These are phyloP conservation scores for Coprinopsis cinerea DNA, from an alignment of 768 basidiomycete genomes.

Conservation along the genomic window DNA sequence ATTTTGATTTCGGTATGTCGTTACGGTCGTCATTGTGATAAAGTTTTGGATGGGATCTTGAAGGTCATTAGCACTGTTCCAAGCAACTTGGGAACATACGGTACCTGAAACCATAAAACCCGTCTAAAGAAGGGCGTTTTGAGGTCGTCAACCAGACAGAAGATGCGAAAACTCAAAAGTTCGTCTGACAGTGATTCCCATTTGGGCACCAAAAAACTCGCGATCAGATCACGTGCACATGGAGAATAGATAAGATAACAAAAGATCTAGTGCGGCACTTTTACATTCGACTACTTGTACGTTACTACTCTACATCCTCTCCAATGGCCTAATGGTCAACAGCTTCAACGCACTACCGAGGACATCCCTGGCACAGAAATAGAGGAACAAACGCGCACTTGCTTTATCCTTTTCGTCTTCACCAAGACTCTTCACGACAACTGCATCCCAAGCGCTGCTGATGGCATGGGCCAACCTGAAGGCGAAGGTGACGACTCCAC, in stretches of 20 bases:
- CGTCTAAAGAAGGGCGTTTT: too few species aligned
- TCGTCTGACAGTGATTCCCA: not conserved
- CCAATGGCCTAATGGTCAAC: constrained; percentile 83
- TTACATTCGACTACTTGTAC: too few species aligned
- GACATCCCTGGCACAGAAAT: constrained; percentile 86
- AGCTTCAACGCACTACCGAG: constrained; percentile 80
- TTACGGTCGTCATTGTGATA: not conserved
- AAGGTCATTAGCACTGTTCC: not conserved
- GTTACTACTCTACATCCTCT: constrained; percentile 98
- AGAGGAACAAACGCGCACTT: constrained; percentile 82
- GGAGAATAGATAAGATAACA: not conserved
- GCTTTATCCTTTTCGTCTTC: constrained; percentile 74
- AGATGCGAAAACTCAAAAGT: not conserved
- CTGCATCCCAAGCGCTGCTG: constrained; percentile 86
- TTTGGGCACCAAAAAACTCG: not conserved
- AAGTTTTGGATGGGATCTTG: not conserved
- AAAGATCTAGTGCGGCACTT: too few species aligned
- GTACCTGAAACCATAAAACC: too few species aligned
- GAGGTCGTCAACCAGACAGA: too few species aligned
- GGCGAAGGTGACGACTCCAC: constrained; percentile 84
- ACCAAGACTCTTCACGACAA: constrained; percentile 68
- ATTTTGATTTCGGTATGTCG: constrained; percentile 23
- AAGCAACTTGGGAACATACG: too few species aligned
- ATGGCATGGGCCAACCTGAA: constrained; percentile 87
- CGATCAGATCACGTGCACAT: not conserved